Percentiles rank a stretch among this genome's conserved stretches.
These are phyloP conservation scores for Lachnellula cervina DNA, from an alignment of 2,329 filamentous ascomycete species.

Conservation along the genomic window DNA sequence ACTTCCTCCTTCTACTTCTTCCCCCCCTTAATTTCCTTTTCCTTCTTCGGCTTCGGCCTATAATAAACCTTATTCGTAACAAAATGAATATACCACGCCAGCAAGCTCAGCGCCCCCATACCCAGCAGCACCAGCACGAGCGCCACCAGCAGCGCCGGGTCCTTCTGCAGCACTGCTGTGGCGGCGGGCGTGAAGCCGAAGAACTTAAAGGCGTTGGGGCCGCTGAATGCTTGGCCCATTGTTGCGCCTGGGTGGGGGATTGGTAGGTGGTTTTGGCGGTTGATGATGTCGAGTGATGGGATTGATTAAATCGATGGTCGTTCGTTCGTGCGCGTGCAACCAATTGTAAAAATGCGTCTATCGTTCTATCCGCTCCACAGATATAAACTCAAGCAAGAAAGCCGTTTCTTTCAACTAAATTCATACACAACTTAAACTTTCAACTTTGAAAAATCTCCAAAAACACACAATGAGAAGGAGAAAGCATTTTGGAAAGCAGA, in stretches of 20 bases:
- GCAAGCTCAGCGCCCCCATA: slow-evolving; percentile 9
- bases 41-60: slow-evolving; percentile 28
- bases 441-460: no score
- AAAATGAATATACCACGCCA: slow-evolving; percentile 27
- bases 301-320: no score
- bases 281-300: no score
- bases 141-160: slow-evolving; percentile 24
- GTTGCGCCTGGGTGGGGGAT: slow-evolving; percentile 3
- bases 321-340: no score
- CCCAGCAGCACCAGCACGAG: slow-evolving; percentile 23
- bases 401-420: no score
- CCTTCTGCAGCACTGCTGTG: slow-evolving; percentile 27
- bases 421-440: no score
- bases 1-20: no score
- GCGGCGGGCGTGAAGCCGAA: slow-evolving; percentile 30
- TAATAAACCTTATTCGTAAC: slow-evolving; percentile 28
- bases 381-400: no score
- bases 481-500: no score
- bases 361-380: no score
- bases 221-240: slow-evolving; percentile 30
- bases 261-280: neutral
- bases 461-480: no score
- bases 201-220: slow-evolving; percentile 32
- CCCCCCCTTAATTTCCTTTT: slow-evolving; percentile 14
- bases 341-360: no score